Evolutionary conservation across 192 early-diverging fungal species (phyloP), one percentile per base, ranked within the genome.

Genomic region (Backusella mclennaniae): DNA sequence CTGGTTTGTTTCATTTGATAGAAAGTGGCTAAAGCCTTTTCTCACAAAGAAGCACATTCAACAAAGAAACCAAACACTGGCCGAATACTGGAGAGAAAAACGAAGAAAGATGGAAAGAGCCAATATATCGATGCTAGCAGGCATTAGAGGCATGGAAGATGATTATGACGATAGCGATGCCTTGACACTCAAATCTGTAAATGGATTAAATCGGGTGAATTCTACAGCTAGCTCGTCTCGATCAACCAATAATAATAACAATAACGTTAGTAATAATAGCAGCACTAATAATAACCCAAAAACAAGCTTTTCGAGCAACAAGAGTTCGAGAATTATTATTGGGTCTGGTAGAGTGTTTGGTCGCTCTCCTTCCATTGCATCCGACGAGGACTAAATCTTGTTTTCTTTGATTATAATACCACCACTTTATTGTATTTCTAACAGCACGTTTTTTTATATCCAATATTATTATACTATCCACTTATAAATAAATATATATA

Each of bases 1-100:
- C 75, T 95, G 94, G 94, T 95, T 95, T 82, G 85, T 95, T 26
- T 90, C 88, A 15, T 95, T 95, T 85, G 94, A 95, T 83, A 87
- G 93, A 69, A 85, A 85, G 74, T 95, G 87, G 80, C 80, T 95
- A 3, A 95, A 94, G 76, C 94, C 94, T n/a, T 80, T 95, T 63
- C 93, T 95, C 77, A 91, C 92, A 36, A 82, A 82, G 56, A 68
- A 66, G 4, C 76, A 82, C 42, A 67, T 82, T 0, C 80, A 82
- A 26, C 72, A 77, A 46, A 52, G 80, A 14, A 82, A 82, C 35
- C 69, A 77, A 29, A 78, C 73, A 35, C 41, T 82, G 23, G 80
- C 76, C 1, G 80, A 77, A 44, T 82, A 82, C 14, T 82, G 80
- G 80, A 67, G 35, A 59, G 73, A 77, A n/a, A 82, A 77, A n/a